Percentiles rank a stretch among this genome's conserved stretches.
Conservation (phyloP, 2,329 filamentous ascomycete genomes). For the Scorias spongiosa region DNA sequence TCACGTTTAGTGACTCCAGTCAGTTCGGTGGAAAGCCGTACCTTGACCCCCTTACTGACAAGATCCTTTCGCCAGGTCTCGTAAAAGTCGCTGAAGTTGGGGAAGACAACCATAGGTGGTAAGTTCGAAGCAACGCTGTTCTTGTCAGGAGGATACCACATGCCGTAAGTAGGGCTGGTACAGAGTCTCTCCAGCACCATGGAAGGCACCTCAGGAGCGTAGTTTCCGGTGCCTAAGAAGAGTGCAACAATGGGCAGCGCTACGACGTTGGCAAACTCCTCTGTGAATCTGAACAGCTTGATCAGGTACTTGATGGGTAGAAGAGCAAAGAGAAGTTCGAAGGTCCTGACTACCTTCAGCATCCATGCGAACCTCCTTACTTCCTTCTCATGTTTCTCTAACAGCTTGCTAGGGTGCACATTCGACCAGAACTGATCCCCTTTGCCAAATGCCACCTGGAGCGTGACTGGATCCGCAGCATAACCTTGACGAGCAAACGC, state of each 20-base stretch:
- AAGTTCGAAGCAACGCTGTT: slow-evolving; percentile 33
- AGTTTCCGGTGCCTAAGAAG: slow-evolving; percentile 61
- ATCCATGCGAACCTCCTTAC: slow-evolving; percentile 40
- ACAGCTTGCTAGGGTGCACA: slow-evolving; percentile 44
- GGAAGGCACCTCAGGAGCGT: slow-evolving; percentile 54
- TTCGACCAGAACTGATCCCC: slow-evolving; percentile 51
- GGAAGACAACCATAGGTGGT: slow-evolving; percentile 47
- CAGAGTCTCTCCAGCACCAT: slow-evolving; percentile 44
- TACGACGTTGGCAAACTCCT: slow-evolving; percentile 56
- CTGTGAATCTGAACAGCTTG: slow-evolving; percentile 51
- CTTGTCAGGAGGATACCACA: slow-evolving; percentile 41
- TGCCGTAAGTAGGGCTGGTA: slow-evolving; percentile 40
- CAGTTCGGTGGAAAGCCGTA: slow-evolving; percentile 43
- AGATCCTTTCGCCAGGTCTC: slow-evolving; percentile 42
- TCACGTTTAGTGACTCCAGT: slow-evolving; percentile 37
- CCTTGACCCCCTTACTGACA: slow-evolving; percentile 37
- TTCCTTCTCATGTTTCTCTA: slow-evolving; percentile 40
- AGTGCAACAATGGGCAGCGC: slow-evolving; percentile 57
- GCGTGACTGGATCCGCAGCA: slow-evolving; percentile 40
- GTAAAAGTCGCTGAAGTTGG: slow-evolving; percentile 47
- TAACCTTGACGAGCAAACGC: slow-evolving; percentile 45
- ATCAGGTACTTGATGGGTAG: slow-evolving; percentile 50
- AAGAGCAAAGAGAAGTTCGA: slow-evolving; percentile 44
- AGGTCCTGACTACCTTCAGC: slow-evolving; percentile 42
- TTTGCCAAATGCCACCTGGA: slow-evolving; percentile 51